Conservation (phyloP, 805 yeast genomes). For the Ogataea nitratoaversa region DNA sequence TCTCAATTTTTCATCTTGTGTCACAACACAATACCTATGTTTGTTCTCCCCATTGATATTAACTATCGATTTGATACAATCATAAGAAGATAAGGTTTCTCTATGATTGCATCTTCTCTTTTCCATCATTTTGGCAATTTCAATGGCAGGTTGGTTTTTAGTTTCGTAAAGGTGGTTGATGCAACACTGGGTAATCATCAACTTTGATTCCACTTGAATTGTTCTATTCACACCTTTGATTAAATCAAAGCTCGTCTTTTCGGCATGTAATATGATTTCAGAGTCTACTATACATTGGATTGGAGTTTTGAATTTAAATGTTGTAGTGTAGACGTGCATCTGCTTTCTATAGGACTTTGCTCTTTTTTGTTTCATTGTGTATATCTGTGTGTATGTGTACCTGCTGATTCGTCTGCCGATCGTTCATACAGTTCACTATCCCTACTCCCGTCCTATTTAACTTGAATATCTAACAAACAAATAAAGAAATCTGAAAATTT, state of each 20-base stretch:
- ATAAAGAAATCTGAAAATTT: neutral
- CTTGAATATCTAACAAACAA: neutral
- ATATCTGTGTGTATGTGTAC: neutral
- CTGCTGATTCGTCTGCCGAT: no score
- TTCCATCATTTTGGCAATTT: slow-evolving; percentile 77
- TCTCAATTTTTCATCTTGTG: slow-evolving; percentile 72
- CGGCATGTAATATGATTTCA: slow-evolving; percentile 63
- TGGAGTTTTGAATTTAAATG: slow-evolving; percentile 92
- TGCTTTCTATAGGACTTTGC: slow-evolving; percentile 93
- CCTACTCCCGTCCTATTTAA: slow-evolving; percentile 1
- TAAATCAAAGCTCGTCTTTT: slow-evolving; percentile 69
- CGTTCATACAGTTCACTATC: no score
- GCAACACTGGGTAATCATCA: slow-evolving; percentile 94
- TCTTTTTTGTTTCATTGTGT: slow-evolving; percentile 87
- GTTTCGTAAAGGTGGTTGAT: slow-evolving; percentile 78
- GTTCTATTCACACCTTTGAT: slow-evolving; percentile 76
- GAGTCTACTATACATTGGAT: slow-evolving; percentile 88
- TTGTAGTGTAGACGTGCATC: slow-evolving; percentile 76
- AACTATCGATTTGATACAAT: slow-evolving; percentile 72
- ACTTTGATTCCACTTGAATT: slow-evolving; percentile 79
- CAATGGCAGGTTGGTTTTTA: slow-evolving; percentile 71
- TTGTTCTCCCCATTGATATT: slow-evolving; percentile 73
- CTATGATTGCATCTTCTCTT: slow-evolving; percentile 88
- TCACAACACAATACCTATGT: slow-evolving; percentile 86
- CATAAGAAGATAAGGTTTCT: slow-evolving; percentile 50